phyloP scores from a whole-genome alignment of 768 basidiomycete genomes.

The Xerocomus brunneocitrinus region DNA sequence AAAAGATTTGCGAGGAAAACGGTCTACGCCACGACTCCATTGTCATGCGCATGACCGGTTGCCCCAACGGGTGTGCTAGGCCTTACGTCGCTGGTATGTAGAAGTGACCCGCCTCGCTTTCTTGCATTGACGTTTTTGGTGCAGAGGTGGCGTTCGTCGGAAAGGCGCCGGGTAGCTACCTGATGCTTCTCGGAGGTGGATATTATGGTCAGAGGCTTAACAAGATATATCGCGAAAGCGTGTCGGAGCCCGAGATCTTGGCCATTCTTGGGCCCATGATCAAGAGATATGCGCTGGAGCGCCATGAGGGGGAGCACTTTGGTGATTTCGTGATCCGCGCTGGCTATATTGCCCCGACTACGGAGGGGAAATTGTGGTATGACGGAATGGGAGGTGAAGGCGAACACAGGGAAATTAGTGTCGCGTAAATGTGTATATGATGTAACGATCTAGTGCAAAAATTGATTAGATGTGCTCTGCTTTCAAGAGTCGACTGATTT shows the following conservation, averaged over 20 bases:
- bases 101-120: not conserved
- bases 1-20: constrained; percentile 90
- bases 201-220: constrained; percentile 93
- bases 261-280: constrained; percentile 91
- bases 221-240: constrained; percentile 91
- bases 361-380: constrained; percentile 83
- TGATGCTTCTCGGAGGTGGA: constrained; percentile 95
- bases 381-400: constrained; percentile 80
- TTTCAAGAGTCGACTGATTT: not conserved
- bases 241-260: constrained; percentile 88
- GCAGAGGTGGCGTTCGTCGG: constrained; percentile 94
- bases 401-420: constrained; percentile 37
- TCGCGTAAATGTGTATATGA: constrained; percentile 2
- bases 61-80: constrained; percentile 89
- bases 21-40: constrained; percentile 93
- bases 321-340: constrained; percentile 93
- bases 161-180: constrained; percentile 88
- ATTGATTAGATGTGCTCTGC: not conserved
- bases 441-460: not conserved
- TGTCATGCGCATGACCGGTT: constrained; percentile 99
- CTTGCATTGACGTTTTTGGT: not conserved
- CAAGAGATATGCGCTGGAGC: constrained; percentile 85
- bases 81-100: constrained; percentile 82
- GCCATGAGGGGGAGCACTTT: constrained; percentile 84
- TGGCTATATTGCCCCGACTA: constrained; percentile 85